Evolutionary conservation across 1,284 basidiomycete genomes (phyloP).

Genomic region (Ganoderma resinaceum): DNA sequence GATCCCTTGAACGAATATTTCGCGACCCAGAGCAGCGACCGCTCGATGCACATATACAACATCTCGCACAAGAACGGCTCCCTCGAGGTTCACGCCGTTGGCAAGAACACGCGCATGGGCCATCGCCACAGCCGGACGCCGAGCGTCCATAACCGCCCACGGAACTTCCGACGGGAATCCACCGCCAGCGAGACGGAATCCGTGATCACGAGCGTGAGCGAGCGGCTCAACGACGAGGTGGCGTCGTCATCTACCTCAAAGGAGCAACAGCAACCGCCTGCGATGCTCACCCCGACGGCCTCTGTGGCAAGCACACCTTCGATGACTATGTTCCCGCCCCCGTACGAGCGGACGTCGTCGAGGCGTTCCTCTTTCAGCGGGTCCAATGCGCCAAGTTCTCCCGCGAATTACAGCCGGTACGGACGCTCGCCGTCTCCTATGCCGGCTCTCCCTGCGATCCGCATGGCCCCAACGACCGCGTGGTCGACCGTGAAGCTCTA

Average conservation of each 20-base stretch:
- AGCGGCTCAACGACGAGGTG: conserved; percentile 48
- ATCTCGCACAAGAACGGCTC: conserved; percentile 71
- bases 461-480: conserved; percentile 57
- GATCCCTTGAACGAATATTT: conserved; percentile 95
- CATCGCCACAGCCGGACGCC: conserved; percentile 73
- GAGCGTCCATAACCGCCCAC: conserved; percentile 63
- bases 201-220: conserved; percentile 58
- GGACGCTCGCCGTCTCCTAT: conserved; percentile 91
- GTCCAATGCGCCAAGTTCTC: conserved; percentile 79
- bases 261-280: conserved; percentile 35
- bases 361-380: conserved; percentile 89
- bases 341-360: conserved; percentile 72
- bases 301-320: conserved; percentile 65
- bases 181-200: conserved; percentile 79
- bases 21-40: conserved; percentile 93
- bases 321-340: conserved; percentile 74
- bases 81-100: conserved; percentile 86
- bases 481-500: conserved; percentile 78
- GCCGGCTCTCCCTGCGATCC: conserved; percentile 89
- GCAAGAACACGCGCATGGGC: conserved; percentile 79
- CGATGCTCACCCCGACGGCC: conserved; percentile 70
- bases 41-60: conserved; percentile 89
- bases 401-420: conserved; percentile 68
- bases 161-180: conserved; percentile 71
- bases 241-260: conserved; percentile 30